Conservation (phyloP, 192 early-diverging fungal species). For the Coemansia sp. region DNA sequence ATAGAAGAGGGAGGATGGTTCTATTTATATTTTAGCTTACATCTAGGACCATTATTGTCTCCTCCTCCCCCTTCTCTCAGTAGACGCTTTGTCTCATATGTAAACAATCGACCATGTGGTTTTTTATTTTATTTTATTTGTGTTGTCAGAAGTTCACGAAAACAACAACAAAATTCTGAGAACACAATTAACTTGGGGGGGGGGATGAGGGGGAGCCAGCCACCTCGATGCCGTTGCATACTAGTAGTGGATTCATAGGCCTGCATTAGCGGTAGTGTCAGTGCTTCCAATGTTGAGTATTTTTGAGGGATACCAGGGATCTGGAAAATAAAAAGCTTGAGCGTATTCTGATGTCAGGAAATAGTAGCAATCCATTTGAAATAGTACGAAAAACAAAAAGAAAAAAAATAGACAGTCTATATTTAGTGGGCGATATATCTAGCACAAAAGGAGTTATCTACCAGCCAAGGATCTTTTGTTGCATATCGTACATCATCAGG, state of each 20-base stretch:
- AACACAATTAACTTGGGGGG: neutral
- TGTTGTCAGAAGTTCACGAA: neutral
- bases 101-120: conserved; percentile 12
- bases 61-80: neutral
- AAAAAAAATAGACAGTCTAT: neutral
- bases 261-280: neutral
- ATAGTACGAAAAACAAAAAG: neutral
- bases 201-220: conserved; percentile 9
- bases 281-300: neutral
- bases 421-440: neutral
- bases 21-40: conserved; percentile 9
- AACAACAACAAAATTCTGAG: neutral
- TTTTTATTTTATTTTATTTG: conserved; percentile 3
- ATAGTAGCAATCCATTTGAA: neutral
- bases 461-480: conserved; percentile 60
- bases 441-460: conserved; percentile 5
- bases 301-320: conserved; percentile 1
- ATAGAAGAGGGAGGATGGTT: neutral
- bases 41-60: neutral
- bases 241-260: neutral
- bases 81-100: neutral
- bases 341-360: neutral
- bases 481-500: conserved; percentile 68
- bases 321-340: neutral
- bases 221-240: neutral